Evolutionary conservation across 2,329 filamentous ascomycete species (phyloP), one percentile per base, ranked within the genome.

Genomic region (Diaporthe citriasiana): DNA sequence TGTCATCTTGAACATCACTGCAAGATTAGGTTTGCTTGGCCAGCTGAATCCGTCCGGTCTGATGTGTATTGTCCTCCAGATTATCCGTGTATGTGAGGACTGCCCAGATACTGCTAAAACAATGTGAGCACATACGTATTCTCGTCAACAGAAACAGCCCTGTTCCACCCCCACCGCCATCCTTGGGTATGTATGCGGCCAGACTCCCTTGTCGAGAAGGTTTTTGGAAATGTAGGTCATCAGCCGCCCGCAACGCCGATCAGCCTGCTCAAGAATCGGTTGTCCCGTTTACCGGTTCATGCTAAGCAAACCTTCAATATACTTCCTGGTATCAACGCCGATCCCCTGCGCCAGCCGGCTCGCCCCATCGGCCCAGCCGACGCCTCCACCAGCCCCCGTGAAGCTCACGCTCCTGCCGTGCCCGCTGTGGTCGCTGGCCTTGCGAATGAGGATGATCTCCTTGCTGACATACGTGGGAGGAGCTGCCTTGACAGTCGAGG

Each of bases 281-380:
- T 33, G 33, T 65, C 13, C 56, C 60, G 63, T 66, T 78, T 77
- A 87, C 47, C 85, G 82, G 80, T 88, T 89, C 79, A 95, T 81
- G 79, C 88, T 94, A 81, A 95, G 83, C 72, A 95, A 80, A 1
- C 91, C 91, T 81, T 95, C 93, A 5, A 95, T 90, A 81, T 95
- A 95, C 80, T 89, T 89, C 81, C 91, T 88, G 40, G 93, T 94
- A 84, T 95, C 93, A 45, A 95, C 88, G 0, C 93, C 93, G 76
- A 95, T 94, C 0, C 93, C 93, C 79, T 94, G 91, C 0, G 89
- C 91, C 76, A 95, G 82, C 72, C 88, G 88, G 27, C 87, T 88
- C 1, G 91, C 89, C 4, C 89, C 90, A 33, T 88, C 89, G 57
- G 87, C 78, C 86, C 89, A 84, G 73, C 87, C 79, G 60, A 82